Evolutionary conservation across 2,329 filamentous ascomycete species (phyloP).

Genomic region (Arthroderma sp.): DNA sequence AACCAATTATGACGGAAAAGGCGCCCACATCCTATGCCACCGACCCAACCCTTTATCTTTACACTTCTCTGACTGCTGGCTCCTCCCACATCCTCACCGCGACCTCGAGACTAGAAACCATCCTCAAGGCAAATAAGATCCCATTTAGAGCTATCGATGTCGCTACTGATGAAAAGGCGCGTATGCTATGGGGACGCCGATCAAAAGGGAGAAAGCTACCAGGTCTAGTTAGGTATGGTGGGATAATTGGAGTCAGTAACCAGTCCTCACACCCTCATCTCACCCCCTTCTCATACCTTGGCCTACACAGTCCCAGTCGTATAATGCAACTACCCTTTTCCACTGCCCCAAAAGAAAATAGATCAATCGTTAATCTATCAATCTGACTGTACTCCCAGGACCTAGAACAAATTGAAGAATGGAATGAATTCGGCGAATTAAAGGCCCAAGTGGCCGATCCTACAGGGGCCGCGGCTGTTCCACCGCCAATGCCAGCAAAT

Average conservation of each 20-base stretch:
- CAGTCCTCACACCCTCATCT: neutral
- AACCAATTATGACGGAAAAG: constrained; percentile 21
- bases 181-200: constrained; percentile 76
- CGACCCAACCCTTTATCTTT: constrained; percentile 74
- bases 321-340: neutral
- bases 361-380: neutral
- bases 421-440: constrained; percentile 97
- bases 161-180: constrained; percentile 76
- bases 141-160: constrained; percentile 88
- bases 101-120: constrained; percentile 89
- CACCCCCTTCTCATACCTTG: neutral
- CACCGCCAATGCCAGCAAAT: constrained; percentile 15
- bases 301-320: neutral
- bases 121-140: constrained; percentile 85
- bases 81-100: constrained; percentile 94
- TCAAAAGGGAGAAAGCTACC: constrained; percentile 80
- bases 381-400: constrained; percentile 44
- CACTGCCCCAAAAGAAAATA: neutral
- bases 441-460: constrained; percentile 56
- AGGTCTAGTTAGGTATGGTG: constrained; percentile 72
- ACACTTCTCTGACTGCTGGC: constrained; percentile 88
- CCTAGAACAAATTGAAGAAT: constrained; percentile 87
- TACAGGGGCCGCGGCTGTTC: constrained; percentile 12
- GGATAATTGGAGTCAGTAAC: constrained; percentile 63
- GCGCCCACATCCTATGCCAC: constrained; percentile 23